Evolutionary conservation across 1,284 basidiomycete genomes (phyloP), one percentile per base, ranked within the genome.

Genomic region (Xerocomus amazonicus): DNA sequence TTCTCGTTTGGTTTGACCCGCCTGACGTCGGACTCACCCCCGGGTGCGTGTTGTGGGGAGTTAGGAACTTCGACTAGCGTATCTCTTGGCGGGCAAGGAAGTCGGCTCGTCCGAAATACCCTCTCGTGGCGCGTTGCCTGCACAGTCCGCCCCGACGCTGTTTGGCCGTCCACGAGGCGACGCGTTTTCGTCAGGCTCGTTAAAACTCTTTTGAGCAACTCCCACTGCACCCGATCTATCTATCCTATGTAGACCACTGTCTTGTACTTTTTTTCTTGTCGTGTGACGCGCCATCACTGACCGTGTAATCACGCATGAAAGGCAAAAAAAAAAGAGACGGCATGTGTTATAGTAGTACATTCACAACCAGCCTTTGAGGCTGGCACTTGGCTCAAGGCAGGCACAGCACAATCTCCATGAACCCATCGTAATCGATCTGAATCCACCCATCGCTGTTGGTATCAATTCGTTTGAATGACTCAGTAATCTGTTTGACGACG

Each of bases 361-460:
- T 56, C 45, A 4, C 2, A 2, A 23, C 4, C 19, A 4, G 19
- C 19, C 19, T 23, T 23, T 2, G 19, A 23, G 19, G 19, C 19
- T 23, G 19, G 19, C 19, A 23, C 19, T 23, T 23, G 19, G 19
- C 4, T 83, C 70, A 89, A 58, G 87, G 87, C 52, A 87, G 69
- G 54, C 73, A 77, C 50, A 90, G 68, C 14, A 89, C 83, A 12
- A 83, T 83, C 28, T 82, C 72, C 84, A 90, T 81, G 63, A 90
- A 90, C 62, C 78, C 73, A 47, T 90, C 87, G 60, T 90, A 90
- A 66, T 79, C 83, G 59, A 90, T 80, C 70, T 84, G 81, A 54
- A 90, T 75, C 81, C 83, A 87, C 39, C 87, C 87, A 65, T 81
- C 78, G n/a, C 78, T 68, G 58, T 90, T 77, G 10, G 75, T 75